Base-by-base conservation (phyloP, 768 basidiomycete species). In the Tulasnella sp. region DNA sequence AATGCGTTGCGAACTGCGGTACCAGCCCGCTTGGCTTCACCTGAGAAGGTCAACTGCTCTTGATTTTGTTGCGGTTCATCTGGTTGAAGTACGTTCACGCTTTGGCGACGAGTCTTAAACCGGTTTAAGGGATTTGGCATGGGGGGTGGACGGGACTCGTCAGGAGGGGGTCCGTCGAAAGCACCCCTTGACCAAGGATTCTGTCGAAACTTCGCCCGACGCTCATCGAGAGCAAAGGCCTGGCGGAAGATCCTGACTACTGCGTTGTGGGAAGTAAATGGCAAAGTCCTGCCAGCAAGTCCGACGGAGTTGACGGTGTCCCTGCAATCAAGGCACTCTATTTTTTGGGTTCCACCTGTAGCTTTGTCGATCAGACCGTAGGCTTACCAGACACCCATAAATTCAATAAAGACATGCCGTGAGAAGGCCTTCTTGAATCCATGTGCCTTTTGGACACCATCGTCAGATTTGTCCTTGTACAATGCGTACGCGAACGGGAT, bases 231-330 rank as follows among this genome's bases (percentile, higher is more conserved):
- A 81, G 80, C 72, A 48, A 83, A 28, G 2, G 83, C 82, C n/a
- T 84, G 83, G 1, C 83, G 81, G 78, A 84, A 84, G 73, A 28
- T 31, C 41, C 48, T 48, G 80, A 84, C 82, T 31, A 72, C 80
- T 0, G 73, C 81, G 8, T 82, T 75, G 22, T 80, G 81, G 5
- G 31, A 14, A 0, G 83, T 80, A 75, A 85, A 85, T 1, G 84
- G 84, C 0, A 84, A 80, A 9, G 77, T 81, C 3, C 80, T 60
- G 0, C 83, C 82, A 20, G 79, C 48, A 18, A 83, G 7, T 6
- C 84, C 84, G 75, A 83, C 84, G 14, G 81, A 82, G 1, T 79
- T 76, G 69, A 84, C 83, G 4, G 81, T 84, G 54, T 84, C 84
- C 80, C 82, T 78, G 64, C 3, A 37, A 28, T 24, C 9, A 60